Evolutionary conservation across 805 yeast species (phyloP).

Genomic region (Alloascoidea africana): DNA sequence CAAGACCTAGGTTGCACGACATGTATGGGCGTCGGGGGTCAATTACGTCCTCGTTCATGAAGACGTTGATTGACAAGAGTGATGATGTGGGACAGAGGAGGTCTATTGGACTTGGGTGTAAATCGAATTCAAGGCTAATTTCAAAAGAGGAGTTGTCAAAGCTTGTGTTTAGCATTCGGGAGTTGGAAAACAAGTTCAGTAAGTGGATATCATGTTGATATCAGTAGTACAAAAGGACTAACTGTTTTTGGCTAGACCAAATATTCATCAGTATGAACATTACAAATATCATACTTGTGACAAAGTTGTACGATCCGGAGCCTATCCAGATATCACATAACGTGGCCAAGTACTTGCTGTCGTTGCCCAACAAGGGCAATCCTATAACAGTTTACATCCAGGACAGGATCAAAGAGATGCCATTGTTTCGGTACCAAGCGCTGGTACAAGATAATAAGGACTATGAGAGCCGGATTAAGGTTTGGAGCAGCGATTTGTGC

Average conservation of each 20-base stretch:
- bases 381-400: background rate
- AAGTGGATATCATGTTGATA: too few relatives aligned
- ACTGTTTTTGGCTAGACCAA: constrained; percentile 7
- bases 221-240: too few relatives aligned
- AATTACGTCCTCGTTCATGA: background rate
- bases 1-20: too few relatives aligned
- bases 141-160: constrained; percentile 14
- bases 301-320: constrained; percentile 11
- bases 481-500: constrained; percentile 23
- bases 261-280: constrained; percentile 11
- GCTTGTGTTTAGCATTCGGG: constrained; percentile 16
- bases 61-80: background rate
- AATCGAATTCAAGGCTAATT: constrained; percentile 7
- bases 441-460: background rate
- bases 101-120: constrained; percentile 3
- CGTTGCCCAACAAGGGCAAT: too few relatives aligned
- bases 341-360: constrained; percentile 3
- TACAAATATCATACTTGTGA: constrained; percentile 11
- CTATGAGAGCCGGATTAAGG: constrained; percentile 15
- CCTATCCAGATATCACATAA: background rate
- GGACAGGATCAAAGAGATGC: background rate
- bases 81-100: too few relatives aligned
- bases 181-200: constrained; percentile 15
- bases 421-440: background rate
- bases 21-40: too few relatives aligned